phyloP scores from a whole-genome alignment of 148 eudicot species.

The Spergularia bocconei region DNA sequence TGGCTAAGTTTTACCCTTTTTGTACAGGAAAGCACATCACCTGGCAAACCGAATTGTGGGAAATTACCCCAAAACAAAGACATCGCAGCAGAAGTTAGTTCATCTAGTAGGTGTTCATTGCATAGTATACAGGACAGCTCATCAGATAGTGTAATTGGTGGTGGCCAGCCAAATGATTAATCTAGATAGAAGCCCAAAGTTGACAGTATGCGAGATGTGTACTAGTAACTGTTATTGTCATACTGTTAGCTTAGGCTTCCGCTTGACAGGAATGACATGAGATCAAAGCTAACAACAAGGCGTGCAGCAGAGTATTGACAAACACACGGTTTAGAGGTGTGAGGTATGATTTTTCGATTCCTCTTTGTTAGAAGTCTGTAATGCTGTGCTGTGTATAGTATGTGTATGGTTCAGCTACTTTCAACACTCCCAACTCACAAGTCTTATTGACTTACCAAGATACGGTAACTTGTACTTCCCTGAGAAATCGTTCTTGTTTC shows the following conservation, averaged over 20 bases:
- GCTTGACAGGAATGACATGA: not conserved
- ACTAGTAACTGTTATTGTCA: not conserved
- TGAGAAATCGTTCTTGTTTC: not conserved
- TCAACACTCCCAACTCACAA: not conserved
- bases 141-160: slow-evolving; percentile 31
- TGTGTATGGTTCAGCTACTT: not conserved
- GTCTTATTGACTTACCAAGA: not conserved
- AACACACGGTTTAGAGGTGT: not conserved
- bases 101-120: slow-evolving; percentile 31
- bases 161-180: slow-evolving; percentile 25
- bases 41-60: slow-evolving; percentile 6
- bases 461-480: not conserved
- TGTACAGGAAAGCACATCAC: slow-evolving; percentile 14
- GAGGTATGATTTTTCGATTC: slow-evolving; percentile 6
- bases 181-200: not conserved
- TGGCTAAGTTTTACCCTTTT: not conserved
- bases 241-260: not conserved
- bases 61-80: slow-evolving; percentile 22
- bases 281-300: not conserved
- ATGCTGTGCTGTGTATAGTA: not conserved
- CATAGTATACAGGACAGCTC: slow-evolving; percentile 36
- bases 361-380: not conserved
- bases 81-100: slow-evolving; percentile 21
- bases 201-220: not conserved
- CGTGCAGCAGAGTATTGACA: not conserved